Evolutionary conservation across 768 basidiomycete species (phyloP).

Genomic region (Zangia roseola): DNA sequence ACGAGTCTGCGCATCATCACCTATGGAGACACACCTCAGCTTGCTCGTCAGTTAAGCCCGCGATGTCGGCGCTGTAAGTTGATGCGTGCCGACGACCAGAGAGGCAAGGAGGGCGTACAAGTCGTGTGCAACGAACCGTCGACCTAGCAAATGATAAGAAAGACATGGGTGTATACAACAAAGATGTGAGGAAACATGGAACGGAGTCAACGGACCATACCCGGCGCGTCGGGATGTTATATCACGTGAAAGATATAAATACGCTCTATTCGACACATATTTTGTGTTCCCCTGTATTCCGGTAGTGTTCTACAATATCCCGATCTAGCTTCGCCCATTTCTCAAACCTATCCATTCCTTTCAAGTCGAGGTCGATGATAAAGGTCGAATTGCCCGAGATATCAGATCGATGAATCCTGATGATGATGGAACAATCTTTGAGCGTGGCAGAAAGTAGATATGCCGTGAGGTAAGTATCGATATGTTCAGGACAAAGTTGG

Average conservation of each 20-base stretch:
- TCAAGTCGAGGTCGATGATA: constrained; percentile 86
- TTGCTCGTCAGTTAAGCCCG: constrained; percentile 79
- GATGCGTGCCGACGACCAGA: constrained; percentile 32
- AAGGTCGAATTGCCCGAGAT: constrained; percentile 45
- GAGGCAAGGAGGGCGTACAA: background rate
- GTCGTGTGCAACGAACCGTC: constrained; percentile 2
- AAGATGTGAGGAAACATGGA: background rate
- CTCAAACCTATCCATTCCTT: constrained; percentile 59
- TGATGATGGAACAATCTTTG: constrained; percentile 90
- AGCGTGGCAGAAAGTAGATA: constrained; percentile 90
- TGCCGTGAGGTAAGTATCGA: constrained; percentile 66
- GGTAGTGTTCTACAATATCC: constrained; percentile 56
- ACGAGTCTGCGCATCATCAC: background rate
- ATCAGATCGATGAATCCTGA: constrained; percentile 31
- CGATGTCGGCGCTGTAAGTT: constrained; percentile 69
- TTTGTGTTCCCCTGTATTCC: constrained; percentile 9
- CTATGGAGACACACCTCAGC: constrained; percentile 53
- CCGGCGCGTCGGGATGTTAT: background rate
- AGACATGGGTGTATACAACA: constrained; percentile 5
- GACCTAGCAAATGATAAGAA: constrained; percentile 15
- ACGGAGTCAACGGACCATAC: constrained; percentile 12
- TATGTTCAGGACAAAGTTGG: constrained; percentile 39
- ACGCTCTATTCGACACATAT: constrained; percentile 20
- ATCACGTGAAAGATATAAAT: constrained; percentile 9
- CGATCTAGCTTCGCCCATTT: constrained; percentile 76